Percentiles rank a stretch among this genome's conserved stretches.
phyloP scores from a whole-genome alignment of 2,329 filamentous ascomycete genomes.

The Trichoderma sp. region DNA sequence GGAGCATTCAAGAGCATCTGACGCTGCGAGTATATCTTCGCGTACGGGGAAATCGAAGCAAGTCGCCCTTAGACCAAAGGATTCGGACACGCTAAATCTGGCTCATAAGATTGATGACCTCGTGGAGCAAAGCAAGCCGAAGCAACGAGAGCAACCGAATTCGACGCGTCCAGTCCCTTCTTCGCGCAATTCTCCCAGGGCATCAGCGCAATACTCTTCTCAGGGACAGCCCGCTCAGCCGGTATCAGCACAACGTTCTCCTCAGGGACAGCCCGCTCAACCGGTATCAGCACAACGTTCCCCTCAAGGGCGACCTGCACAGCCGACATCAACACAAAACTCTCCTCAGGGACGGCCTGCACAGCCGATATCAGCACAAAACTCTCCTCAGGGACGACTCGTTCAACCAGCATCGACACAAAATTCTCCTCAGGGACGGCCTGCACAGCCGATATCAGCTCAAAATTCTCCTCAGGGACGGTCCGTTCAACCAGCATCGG shows the following conservation, averaged over 20 bases:
- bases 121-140: background rate
- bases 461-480: background rate
- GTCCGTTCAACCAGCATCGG: background rate
- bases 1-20: background rate
- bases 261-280: background rate
- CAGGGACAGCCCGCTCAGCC: background rate
- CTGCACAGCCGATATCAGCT: background rate
- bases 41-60: background rate
- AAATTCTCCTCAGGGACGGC: background rate
- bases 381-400: background rate
- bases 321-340: background rate
- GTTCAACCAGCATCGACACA: background rate
- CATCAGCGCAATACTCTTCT: background rate
- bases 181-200: background rate
- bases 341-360: no score
- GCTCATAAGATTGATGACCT: background rate
- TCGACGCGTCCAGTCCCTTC: background rate
- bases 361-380: background rate
- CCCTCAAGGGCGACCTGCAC: background rate
- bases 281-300: background rate
- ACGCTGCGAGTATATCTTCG: background rate
- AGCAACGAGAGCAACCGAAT: background rate
- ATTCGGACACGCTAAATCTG: background rate
- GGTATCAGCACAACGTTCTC: background rate
- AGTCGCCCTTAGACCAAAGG: background rate